A percentile compares a stretch with the other conserved stretches of the same genome.
phyloP scores from a whole-genome alignment of 2,329 filamentous ascomycete species.

The Setomelanomma holmii region DNA sequence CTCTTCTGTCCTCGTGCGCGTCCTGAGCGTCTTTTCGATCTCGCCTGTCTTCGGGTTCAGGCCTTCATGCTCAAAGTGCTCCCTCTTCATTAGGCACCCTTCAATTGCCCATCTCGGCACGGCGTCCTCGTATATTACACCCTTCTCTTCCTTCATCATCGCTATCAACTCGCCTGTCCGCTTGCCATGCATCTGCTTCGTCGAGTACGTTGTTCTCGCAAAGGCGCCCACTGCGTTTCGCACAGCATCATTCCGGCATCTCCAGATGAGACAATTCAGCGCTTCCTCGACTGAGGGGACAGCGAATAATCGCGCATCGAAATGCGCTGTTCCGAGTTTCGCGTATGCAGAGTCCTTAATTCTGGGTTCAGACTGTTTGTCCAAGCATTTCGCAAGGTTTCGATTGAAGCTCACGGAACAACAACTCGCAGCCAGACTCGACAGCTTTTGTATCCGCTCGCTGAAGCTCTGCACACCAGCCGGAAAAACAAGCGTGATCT shows the following conservation, averaged over 20 bases:
- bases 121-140: slow-evolving; percentile 28
- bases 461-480: slow-evolving; percentile 35
- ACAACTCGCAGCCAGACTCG: slow-evolving; percentile 35
- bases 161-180: slow-evolving; percentile 26
- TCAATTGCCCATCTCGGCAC: slow-evolving; percentile 44
- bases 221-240: slow-evolving; percentile 37
- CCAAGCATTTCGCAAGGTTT: slow-evolving; percentile 25
- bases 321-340: slow-evolving; percentile 30
- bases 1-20: slow-evolving; percentile 33
- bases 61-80: slow-evolving; percentile 38
- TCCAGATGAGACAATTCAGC: slow-evolving; percentile 40
- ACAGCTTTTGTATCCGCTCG: slow-evolving; percentile 39
- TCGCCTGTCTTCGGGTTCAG: slow-evolving; percentile 35
- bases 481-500: slow-evolving; percentile 43
- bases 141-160: slow-evolving; percentile 34
- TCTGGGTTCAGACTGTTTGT: slow-evolving; percentile 19
- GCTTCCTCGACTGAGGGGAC: slow-evolving; percentile 35
- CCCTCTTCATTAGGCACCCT: slow-evolving; percentile 40
- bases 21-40: slow-evolving; percentile 29
- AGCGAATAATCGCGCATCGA: slow-evolving; percentile 39
- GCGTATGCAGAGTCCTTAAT: slow-evolving; percentile 22
- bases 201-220: slow-evolving; percentile 35
- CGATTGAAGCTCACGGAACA: slow-evolving; percentile 37
- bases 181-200: slow-evolving; percentile 35
- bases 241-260: slow-evolving; percentile 40